phyloP scores from a whole-genome alignment of 257 asterid genomes.

The Plectranthus barbatus region DNA sequence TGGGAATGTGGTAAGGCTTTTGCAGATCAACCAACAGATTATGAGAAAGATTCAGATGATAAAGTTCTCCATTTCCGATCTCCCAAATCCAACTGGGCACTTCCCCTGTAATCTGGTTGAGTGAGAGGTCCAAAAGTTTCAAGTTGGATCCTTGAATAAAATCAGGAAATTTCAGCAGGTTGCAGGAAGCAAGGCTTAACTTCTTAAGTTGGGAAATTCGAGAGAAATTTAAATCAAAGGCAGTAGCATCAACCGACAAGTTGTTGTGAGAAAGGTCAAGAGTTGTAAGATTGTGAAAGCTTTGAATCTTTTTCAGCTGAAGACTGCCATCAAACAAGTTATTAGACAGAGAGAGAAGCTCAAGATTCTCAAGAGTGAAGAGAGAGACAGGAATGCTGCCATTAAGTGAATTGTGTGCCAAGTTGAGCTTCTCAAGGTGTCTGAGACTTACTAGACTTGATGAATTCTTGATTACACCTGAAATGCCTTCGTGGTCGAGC shows the following conservation, averaged over 20 bases:
- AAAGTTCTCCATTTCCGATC: background rate
- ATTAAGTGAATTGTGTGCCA: background rate
- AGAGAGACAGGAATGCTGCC: slow-evolving; percentile 23
- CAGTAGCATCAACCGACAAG: slow-evolving; percentile 15
- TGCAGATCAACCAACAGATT: background rate
- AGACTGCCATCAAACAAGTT: slow-evolving; percentile 19
- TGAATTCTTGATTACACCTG: slow-evolving; percentile 12
- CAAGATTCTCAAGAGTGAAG: slow-evolving; percentile 5
- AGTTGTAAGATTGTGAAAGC: background rate
- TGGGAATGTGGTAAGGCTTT: too few species aligned
- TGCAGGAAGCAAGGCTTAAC: slow-evolving; percentile 25
- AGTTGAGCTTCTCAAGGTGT: background rate
- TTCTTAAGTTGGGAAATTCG: too few species aligned
- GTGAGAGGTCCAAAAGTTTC: background rate
- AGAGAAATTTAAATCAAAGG: background rate
- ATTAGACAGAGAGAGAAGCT: slow-evolving; percentile 12
- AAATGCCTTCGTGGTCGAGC: slow-evolving; percentile 21
- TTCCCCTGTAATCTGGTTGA: background rate
- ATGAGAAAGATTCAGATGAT: background rate
- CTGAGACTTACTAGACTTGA: background rate
- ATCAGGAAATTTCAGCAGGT: background rate
- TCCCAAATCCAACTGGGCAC: background rate
- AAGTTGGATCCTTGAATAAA: background rate
- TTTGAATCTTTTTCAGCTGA: slow-evolving; percentile 1
- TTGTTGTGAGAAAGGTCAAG: slow-evolving; percentile 37